Conservation (phyloP, 2,329 filamentous ascomycete genomes). For the Exophiala viscosa region DNA sequence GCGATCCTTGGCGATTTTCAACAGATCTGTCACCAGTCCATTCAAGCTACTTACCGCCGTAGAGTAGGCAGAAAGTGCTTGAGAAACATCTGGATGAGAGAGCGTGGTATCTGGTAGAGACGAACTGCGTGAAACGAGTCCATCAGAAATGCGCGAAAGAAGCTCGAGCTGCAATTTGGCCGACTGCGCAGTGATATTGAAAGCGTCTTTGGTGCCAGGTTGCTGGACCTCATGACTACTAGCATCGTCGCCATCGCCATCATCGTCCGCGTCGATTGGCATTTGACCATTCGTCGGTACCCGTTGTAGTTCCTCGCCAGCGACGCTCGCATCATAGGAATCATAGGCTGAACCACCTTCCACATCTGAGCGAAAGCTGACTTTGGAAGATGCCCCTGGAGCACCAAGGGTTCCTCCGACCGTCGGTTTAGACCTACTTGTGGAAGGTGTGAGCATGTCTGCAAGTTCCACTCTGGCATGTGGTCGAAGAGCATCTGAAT, state of each 20-base stretch:
- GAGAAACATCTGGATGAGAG: slow-evolving; percentile 70
- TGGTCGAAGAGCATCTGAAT: slow-evolving; percentile 69
- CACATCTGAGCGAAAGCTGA: slow-evolving; percentile 52
- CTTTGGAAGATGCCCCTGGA: slow-evolving; percentile 41
- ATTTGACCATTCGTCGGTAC: slow-evolving; percentile 49
- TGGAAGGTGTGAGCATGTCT: slow-evolving; percentile 36
- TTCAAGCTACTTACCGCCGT: slow-evolving; percentile 84
- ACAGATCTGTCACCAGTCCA: slow-evolving; percentile 75
- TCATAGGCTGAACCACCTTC: slow-evolving; percentile 53
- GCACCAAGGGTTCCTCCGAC: slow-evolving; percentile 33
- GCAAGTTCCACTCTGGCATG: slow-evolving; percentile 72
- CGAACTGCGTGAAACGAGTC: slow-evolving; percentile 47
- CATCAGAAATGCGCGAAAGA: slow-evolving; percentile 72
- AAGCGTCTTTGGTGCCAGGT: slow-evolving; percentile 80
- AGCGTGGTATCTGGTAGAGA: slow-evolving; percentile 68
- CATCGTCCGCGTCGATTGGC: slow-evolving; percentile 58
- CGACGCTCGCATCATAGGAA: slow-evolving; percentile 55
- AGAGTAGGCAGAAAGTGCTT: slow-evolving; percentile 82
- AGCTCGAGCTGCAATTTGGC: slow-evolving; percentile 89
- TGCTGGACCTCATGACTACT: slow-evolving; percentile 69
- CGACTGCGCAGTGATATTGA: slow-evolving; percentile 95
- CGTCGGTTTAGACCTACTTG: slow-evolving; percentile 37
- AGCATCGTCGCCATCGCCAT: slow-evolving; percentile 75
- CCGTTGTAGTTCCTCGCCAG: slow-evolving; percentile 47
- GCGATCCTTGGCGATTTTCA: slow-evolving; percentile 89